Evolutionary conservation across 148 eudicot genomes (phyloP).

Genomic region (Diospyros lotus): DNA sequence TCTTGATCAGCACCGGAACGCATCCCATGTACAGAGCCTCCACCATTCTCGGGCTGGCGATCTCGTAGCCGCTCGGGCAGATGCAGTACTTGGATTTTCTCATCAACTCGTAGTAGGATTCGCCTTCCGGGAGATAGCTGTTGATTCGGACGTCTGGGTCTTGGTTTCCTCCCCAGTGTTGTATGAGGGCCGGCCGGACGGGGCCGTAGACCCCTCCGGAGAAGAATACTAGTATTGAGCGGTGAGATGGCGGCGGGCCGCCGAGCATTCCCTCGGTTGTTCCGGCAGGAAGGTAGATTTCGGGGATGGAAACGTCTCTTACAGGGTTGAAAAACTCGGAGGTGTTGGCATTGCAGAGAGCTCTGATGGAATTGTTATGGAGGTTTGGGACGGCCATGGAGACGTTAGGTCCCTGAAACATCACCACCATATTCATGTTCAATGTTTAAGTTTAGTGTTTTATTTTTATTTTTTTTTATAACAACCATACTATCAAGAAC

Average conservation of each 20-base stretch:
- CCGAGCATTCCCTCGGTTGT: slow-evolving; percentile 23
- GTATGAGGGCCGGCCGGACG: slow-evolving; percentile 32
- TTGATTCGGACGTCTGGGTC: slow-evolving; percentile 47
- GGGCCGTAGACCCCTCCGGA: slow-evolving; percentile 48
- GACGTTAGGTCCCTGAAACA: slow-evolving; percentile 35
- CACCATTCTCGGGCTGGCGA: slow-evolving; percentile 59
- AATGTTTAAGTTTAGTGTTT: neutral
- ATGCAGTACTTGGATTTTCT: slow-evolving; percentile 43
- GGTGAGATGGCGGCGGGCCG: slow-evolving; percentile 29
- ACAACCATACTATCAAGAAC: no score
- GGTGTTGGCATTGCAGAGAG: slow-evolving; percentile 44
- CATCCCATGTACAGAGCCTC: slow-evolving; percentile 52
- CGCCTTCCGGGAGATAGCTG: slow-evolving; percentile 36
- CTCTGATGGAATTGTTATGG: slow-evolving; percentile 34
- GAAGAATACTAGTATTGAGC: slow-evolving; percentile 33
- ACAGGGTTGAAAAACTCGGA: slow-evolving; percentile 33
- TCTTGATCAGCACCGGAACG: slow-evolving; percentile 52
- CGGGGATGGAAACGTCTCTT: slow-evolving; percentile 37
- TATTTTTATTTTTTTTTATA: no score
- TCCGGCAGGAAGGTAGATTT: slow-evolving; percentile 35
- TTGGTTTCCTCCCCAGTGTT: slow-evolving; percentile 39
- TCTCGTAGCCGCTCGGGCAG: slow-evolving; percentile 63
- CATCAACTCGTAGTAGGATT: slow-evolving; percentile 38
- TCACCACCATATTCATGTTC: neutral
- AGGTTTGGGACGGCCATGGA: slow-evolving; percentile 27